Conservation (phyloP, 2,329 filamentous ascomycete species). For the Calonectria montana region DNA sequence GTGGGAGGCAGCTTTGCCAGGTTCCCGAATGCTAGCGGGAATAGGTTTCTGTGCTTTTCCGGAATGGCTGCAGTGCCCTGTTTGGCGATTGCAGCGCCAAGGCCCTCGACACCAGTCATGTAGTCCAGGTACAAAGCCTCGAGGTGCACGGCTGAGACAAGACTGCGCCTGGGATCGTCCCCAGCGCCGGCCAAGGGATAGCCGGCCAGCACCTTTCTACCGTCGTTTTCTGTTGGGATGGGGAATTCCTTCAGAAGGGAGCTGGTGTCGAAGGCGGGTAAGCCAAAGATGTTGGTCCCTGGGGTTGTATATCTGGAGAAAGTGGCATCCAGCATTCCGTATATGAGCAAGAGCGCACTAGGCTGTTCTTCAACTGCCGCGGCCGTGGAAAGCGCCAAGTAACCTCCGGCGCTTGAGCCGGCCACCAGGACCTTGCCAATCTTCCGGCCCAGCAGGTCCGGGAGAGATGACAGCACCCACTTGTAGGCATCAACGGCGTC, state of each 20-base stretch:
- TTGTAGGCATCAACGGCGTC: constrained; percentile 35
- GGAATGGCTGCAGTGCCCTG: constrained; percentile 26
- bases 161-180: constrained; percentile 1
- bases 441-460: constrained; percentile 13
- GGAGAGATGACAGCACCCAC: constrained; percentile 29
- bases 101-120: constrained; percentile 27
- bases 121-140: constrained; percentile 37
- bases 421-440: constrained; percentile 28
- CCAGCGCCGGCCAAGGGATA: background rate
- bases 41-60: constrained; percentile 22
- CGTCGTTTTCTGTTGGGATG: background rate
- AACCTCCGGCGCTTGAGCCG: constrained; percentile 37
- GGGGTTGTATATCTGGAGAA: constrained; percentile 27
- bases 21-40: constrained; percentile 29
- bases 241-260: constrained; percentile 30
- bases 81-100: constrained; percentile 17
- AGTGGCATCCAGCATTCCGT: constrained; percentile 33
- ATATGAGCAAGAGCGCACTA: constrained; percentile 24
- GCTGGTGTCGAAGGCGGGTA: constrained; percentile 19
- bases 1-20: constrained; percentile 29
- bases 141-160: constrained; percentile 33
- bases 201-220: constrained; percentile 20
- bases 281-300: constrained; percentile 27
- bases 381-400: constrained; percentile 31
- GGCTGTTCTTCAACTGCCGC: constrained; percentile 19